Evolutionary conservation across 2,329 filamentous ascomycete genomes (phyloP).

Genomic region (Penicillium sp.): DNA sequence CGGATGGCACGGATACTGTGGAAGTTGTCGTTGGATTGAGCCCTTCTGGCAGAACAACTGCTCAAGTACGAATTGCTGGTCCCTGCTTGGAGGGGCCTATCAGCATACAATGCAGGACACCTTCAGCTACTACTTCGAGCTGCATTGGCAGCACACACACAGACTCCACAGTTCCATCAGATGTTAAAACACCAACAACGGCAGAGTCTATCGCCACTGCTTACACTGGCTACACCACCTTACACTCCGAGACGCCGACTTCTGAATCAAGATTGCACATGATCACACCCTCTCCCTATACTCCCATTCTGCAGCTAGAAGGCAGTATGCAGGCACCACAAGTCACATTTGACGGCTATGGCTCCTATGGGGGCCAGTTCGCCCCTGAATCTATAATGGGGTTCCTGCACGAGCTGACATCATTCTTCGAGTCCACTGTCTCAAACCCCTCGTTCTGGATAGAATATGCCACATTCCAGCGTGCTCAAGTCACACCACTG

Average conservation of each 20-base stretch:
- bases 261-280: slow-evolving; percentile 1
- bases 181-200: slow-evolving; percentile 16
- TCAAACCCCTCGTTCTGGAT: slow-evolving; percentile 29
- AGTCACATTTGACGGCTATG: slow-evolving; percentile 25
- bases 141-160: slow-evolving; percentile 12
- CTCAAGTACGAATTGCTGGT: slow-evolving; percentile 5
- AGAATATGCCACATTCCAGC: slow-evolving; percentile 25
- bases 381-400: slow-evolving; percentile 30
- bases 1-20: background rate
- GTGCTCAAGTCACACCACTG: slow-evolving; percentile 18
- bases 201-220: slow-evolving; percentile 15
- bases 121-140: slow-evolving; percentile 3
- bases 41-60: slow-evolving; percentile 2
- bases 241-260: slow-evolving; percentile 2
- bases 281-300: slow-evolving; percentile 22
- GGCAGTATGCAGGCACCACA: slow-evolving; percentile 21
- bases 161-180: slow-evolving; percentile 9
- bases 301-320: slow-evolving; percentile 24
- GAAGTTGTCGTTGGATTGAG: slow-evolving; percentile 9
- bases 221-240: slow-evolving; percentile 12
- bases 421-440: slow-evolving; percentile 25
- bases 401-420: slow-evolving; percentile 26
- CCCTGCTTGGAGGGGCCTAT: background rate
- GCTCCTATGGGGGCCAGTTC: slow-evolving; percentile 28
- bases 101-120: background rate